A percentile compares a stretch with the other conserved stretches of the same genome.
These are phyloP conservation scores for Pichia sp. DNA, from an alignment of 1,139 yeast genomes.

Conservation along the genomic window DNA sequence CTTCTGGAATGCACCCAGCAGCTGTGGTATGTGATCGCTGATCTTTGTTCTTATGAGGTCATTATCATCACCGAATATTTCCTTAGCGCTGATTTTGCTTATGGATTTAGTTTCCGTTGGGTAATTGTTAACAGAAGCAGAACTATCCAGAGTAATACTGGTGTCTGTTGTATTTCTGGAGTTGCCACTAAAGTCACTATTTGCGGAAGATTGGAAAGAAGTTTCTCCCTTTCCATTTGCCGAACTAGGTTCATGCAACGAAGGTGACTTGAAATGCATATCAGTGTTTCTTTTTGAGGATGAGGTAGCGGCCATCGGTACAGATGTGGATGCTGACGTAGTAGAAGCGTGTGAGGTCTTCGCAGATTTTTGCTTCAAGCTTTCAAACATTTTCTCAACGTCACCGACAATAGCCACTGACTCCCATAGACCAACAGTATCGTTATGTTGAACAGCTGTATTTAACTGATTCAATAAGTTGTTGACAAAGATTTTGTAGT, in stretches of 20 bases:
- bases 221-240: too few species aligned
- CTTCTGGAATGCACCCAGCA: constrained; percentile 51
- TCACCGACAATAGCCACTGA: constrained; percentile 55
- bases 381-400: constrained; percentile 56
- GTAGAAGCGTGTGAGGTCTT: neutral
- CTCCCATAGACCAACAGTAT: constrained; percentile 46
- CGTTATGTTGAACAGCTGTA: constrained; percentile 41
- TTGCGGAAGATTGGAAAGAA: neutral
- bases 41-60: constrained; percentile 36
- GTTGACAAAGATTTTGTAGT: constrained; percentile 46
- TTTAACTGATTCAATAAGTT: constrained; percentile 46
- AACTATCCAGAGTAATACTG: constrained; percentile 12
- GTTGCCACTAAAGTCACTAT: neutral
- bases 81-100: constrained; percentile 8
- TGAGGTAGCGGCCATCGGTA: too few species aligned
- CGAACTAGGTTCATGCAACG: neutral
- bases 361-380: constrained; percentile 21
- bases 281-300: neutral
- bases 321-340: neutral
- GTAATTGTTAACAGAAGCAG: constrained; percentile 1
- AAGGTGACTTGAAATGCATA: neutral
- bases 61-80: constrained; percentile 10
- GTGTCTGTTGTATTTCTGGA: constrained; percentile 9
- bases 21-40: constrained; percentile 47
- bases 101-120: constrained; percentile 3